Base-by-base conservation (phyloP, 2,329 filamentous ascomycete species). In the Rhynchosporium agropyri region DNA sequence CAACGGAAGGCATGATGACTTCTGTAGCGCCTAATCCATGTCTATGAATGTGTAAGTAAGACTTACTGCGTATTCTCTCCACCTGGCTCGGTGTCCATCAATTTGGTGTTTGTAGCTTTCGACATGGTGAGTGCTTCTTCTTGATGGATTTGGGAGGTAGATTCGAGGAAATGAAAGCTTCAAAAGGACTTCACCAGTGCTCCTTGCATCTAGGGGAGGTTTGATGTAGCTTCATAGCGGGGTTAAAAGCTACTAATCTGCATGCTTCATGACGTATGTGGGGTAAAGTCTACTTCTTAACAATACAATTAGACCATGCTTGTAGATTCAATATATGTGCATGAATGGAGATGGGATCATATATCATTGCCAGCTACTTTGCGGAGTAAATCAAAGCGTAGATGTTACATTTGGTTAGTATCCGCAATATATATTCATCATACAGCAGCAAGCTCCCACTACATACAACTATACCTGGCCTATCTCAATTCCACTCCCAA, bases 401-500 rank as follows among this genome's bases (percentile, higher is more conserved):
- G 20, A 59, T 20, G 40, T 57, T 42, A 15, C 12, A 51, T 59
- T 60, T 60, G 62, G 63, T 67, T 20, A 20, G 33, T 36, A 36
- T 36, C 33, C 9, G 9, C 9, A 36, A 5, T 6, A 65, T 58
- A 63, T 26, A 53, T 31, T 36, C 51, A 42, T 56, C 20, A 61
- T 58, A 57, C 53, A 63, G 20, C 49, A 57, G 33, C 38, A 28
- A 58, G 28, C 49, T 28, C 43, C 51, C 33, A 36, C 33, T 33
- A 61, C 46, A 26, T 61, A 62, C 56, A 60, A 38, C 26, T 66
- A 57, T 92, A 33, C 8, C 13, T 20, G 20, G 20, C 20, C 43
- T 55, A 67, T 42, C 65, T 53, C 70, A 96, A 79, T 77, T 96
- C 90, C 26, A 98, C 91, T 0, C 90, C 90, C 63, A 96, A 79